Base-by-base conservation (phyloP, 768 basidiomycete genomes). In the Calocybe cyanea region DNA sequence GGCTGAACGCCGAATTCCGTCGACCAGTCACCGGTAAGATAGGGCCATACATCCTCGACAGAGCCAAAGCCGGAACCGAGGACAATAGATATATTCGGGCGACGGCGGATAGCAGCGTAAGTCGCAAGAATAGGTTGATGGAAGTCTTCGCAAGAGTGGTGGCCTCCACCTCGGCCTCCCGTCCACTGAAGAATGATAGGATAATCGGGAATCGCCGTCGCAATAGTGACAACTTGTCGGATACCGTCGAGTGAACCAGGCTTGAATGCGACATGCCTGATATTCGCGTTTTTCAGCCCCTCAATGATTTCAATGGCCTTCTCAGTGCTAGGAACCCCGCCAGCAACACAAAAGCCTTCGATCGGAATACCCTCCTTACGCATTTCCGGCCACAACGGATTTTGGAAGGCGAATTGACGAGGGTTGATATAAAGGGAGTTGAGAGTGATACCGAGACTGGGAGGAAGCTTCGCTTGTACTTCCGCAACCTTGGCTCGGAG, bases 161-260 rank as follows among this genome's bases (percentile, higher is more conserved):
- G 96, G 40, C 96, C 96, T 51, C 96, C 96, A 15, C 94, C 96
- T 55, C 96, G 92, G 28, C 96, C 96, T 57, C 96, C 96, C 40
- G 96, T 99, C 96, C 96, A 98, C 62, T 98, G 96, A 51, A 97
- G 72, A 66, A 99, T 94, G 66, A 99, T 83, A 7, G 96, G 95
- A 77, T 91, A 98, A 69, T 92, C 85, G 24, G 95, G 87, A 65
- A 97, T 93, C 43, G 92, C 78, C 30, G 87, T 78, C 21, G 95
- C 96, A 53, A 98, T 98, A 72, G 85, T 94, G 66, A 97, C 75
- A 50, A 98, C 96, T 66, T 98, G 95, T 34, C 92, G 85, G 56
- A 99, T 95, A 43, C 96, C 96, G 52, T 98, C 95, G 44, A 97
- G 85, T 10, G 93, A 96, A 50, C 96, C 95, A 18, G 96, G 96